Evolutionary conservation across 2,329 filamentous ascomycete genomes (phyloP).

Genomic region (Fusarium lyarnte): DNA sequence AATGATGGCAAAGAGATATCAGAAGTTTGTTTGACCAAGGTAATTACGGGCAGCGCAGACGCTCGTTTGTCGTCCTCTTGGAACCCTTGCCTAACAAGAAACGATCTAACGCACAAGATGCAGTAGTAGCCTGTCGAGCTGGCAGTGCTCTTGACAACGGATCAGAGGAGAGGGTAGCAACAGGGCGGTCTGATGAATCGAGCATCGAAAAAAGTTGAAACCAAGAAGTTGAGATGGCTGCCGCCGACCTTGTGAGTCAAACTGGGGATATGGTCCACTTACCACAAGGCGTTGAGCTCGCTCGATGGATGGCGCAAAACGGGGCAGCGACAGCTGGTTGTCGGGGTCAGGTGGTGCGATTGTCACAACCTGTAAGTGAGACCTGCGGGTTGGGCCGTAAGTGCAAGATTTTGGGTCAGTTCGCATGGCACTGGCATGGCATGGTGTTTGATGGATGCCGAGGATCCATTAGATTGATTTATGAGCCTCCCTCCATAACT

Average conservation of each 20-base stretch:
- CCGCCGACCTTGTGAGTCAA: slow-evolving; percentile 4
- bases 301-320: slow-evolving; percentile 24
- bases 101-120: slow-evolving; percentile 16
- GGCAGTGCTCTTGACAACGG: slow-evolving; percentile 10
- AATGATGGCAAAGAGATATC: slow-evolving; percentile 8
- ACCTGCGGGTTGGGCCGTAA: slow-evolving; percentile 31
- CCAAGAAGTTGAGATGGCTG: not conserved
- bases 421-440: slow-evolving; percentile 30
- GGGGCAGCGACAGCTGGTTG: slow-evolving; percentile 38
- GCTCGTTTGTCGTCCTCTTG: slow-evolving; percentile 1
- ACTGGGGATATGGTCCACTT: slow-evolving; percentile 27
- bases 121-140: slow-evolving; percentile 18
- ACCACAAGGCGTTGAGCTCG: slow-evolving; percentile 27
- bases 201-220: not conserved
- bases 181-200: slow-evolving; percentile 4
- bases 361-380: slow-evolving; percentile 32
- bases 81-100: slow-evolving; percentile 9
- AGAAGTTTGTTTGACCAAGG: slow-evolving; percentile 22
- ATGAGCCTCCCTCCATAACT: slow-evolving; percentile 15
- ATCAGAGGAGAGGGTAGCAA: slow-evolving; percentile 11
- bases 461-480: slow-evolving; percentile 21
- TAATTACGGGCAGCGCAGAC: not conserved
- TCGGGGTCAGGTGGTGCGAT: slow-evolving; percentile 39
- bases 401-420: slow-evolving; percentile 26
- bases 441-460: slow-evolving; percentile 28